These are phyloP conservation scores for Lactarius hatsudake DNA, from an alignment of 768 basidiomycete genomes.

Conservation along the genomic window DNA sequence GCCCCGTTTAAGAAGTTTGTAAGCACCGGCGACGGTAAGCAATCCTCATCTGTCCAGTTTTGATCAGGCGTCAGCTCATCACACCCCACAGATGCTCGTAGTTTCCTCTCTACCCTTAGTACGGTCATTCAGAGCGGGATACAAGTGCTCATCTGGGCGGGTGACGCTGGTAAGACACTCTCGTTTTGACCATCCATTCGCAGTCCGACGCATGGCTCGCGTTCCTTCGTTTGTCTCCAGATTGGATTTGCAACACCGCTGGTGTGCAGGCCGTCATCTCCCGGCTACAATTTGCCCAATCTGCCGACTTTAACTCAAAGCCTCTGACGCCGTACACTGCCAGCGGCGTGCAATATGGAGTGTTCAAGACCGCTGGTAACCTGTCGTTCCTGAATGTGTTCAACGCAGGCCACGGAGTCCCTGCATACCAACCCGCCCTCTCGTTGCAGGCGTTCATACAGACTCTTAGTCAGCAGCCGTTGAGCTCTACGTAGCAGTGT, in stretches of 20 bases:
- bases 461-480: slow-evolving; percentile 14
- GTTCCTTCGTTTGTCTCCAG: slow-evolving; percentile 36
- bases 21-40: slow-evolving; percentile 44
- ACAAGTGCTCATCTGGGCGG: slow-evolving; percentile 49
- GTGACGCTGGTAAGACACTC: slow-evolving; percentile 31
- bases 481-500: slow-evolving; percentile 17
- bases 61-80: slow-evolving; percentile 19
- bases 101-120: neutral
- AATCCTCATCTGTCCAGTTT: slow-evolving; percentile 29
- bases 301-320: slow-evolving; percentile 38
- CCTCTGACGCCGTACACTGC: slow-evolving; percentile 43
- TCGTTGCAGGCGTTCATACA: slow-evolving; percentile 24
- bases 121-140: slow-evolving; percentile 25
- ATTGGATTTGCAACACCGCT: slow-evolving; percentile 45
- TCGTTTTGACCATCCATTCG: neutral
- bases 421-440: slow-evolving; percentile 20
- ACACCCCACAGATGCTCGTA: slow-evolving; percentile 28
- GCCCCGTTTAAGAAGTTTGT: slow-evolving; percentile 40
- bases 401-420: slow-evolving; percentile 38
- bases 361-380: slow-evolving; percentile 48
- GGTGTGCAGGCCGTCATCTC: slow-evolving; percentile 51
- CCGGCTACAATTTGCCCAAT: slow-evolving; percentile 37
- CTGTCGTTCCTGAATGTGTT: slow-evolving; percentile 46
- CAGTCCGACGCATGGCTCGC: slow-evolving; percentile 32
- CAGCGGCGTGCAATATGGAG: slow-evolving; percentile 42